Base-by-base conservation (phyloP, 495 filamentous ascomycete species). In the Lasiosphaeria hispida region DNA sequence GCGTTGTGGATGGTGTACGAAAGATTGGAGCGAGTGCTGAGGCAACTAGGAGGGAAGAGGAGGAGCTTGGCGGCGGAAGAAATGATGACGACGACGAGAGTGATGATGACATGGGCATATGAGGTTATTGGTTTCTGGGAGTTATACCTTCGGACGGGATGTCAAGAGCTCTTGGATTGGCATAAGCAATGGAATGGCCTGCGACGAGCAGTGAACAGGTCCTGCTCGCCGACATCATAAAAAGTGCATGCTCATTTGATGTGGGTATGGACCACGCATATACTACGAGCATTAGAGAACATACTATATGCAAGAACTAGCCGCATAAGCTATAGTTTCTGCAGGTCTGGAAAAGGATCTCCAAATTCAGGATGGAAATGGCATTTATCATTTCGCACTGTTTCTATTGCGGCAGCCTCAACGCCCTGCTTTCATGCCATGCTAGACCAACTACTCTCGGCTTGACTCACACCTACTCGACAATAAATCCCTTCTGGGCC, bases 1-100 rank as follows among this genome's bases (percentile, higher is more conserved):
- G 89, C 1, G 90, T 96, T 8, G 85, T 97, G 60, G 93, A 98
- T 74, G 88, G 87, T 30, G 79, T 97, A 61, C 81, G 93, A 79
- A 83, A 75, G 68, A 69, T 89, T 37, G 86, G 85, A 4, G 77
- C 76, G 10, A 79, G 77, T 41, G 77, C 75, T 23, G 86, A 88
- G 72, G 75, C 74, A 53, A 74, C 69, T 41, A 77, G 84, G 55
- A 66, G 80, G 44, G 78, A 85, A 61, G 72, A 76, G 59, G 85
- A 85, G 55, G 78, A 78, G 50, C 76, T 81, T 69, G 53, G 65
- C 1, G 69, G 62, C 0, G 71, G 62, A 4, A 69, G 58, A 2
- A 67, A 58, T 45, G 80, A 76, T 75, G 48, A 75, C 80, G 61
- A 81, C 78, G 76, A 77, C 70, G 58, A 41, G 36, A 64, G 63